Percentiles rank a stretch among this genome's conserved stretches.
phyloP scores from a whole-genome alignment of 192 early-diverging fungal species.

The Coemansia sp. region DNA sequence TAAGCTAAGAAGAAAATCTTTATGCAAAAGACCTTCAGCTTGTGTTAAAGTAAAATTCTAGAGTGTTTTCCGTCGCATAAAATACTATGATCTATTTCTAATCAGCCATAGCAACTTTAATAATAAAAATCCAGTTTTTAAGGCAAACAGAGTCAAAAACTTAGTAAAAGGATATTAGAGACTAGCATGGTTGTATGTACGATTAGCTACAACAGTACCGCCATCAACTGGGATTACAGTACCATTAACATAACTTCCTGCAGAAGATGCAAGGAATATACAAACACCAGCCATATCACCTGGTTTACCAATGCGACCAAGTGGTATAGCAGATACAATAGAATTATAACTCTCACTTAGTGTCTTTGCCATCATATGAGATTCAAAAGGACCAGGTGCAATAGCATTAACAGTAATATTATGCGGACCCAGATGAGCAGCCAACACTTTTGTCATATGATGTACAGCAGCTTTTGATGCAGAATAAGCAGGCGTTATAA shows the following conservation, averaged over 20 bases:
- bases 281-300: constrained; percentile 86
- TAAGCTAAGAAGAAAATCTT: no score
- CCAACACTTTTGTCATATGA: constrained; percentile 70
- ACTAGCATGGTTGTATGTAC: constrained; percentile 15
- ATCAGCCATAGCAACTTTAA: no score
- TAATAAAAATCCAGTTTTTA: no score
- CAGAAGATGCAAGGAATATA: constrained; percentile 73
- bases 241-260: constrained; percentile 80
- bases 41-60: no score
- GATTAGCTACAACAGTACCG: constrained; percentile 54
- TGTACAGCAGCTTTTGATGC: constrained; percentile 79
- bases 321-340: constrained; percentile 61
- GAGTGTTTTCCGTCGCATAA: no score
- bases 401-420: constrained; percentile 68
- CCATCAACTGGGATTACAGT: constrained; percentile 83
- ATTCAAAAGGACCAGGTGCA: constrained; percentile 71
- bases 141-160: background rate
- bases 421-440: constrained; percentile 58
- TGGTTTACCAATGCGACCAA: constrained; percentile 74
- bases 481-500: constrained; percentile 70
- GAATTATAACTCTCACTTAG: constrained; percentile 54
- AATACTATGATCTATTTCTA: no score
- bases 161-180: constrained; percentile 10
- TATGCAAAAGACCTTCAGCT: no score
- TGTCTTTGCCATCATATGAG: constrained; percentile 76